phyloP scores from a whole-genome alignment of 768 basidiomycete species.

The Tulasnella sp. region DNA sequence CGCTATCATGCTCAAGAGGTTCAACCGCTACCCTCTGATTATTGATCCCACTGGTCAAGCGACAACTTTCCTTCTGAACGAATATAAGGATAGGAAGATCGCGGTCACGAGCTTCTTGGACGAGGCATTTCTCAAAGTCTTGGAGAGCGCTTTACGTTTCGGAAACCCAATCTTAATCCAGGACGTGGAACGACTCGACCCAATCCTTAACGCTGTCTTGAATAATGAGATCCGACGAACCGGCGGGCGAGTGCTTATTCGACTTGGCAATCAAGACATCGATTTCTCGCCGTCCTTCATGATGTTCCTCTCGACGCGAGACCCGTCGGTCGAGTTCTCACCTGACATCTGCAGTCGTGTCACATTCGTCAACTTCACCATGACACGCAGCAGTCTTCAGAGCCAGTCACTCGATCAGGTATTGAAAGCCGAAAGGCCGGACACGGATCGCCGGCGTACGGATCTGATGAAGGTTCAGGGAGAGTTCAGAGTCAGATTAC shows the following conservation, averaged over 20 bases:
- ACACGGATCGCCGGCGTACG: conserved; percentile 88
- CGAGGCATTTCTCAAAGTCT: conserved; percentile 94
- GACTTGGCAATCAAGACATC: conserved; percentile 94
- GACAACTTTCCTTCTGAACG: conserved; percentile 83
- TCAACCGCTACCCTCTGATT: conserved; percentile 93
- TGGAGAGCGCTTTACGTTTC: conserved; percentile 97
- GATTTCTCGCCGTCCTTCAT: conserved; percentile 99
- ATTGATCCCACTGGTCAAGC: conserved; percentile 98
- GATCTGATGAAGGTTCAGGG: conserved; percentile 98
- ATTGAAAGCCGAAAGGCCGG: conserved; percentile 91
- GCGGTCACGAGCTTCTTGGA: conserved; percentile 98
- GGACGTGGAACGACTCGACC: conserved; percentile 95
- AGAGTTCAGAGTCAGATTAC: conserved; percentile 86
- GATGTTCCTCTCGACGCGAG: conserved; percentile 96
- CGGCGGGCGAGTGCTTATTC: conserved; percentile 93
- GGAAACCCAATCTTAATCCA: conserved; percentile 96
- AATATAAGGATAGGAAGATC: conserved; percentile 93
- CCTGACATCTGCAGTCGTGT: conserved; percentile 98
- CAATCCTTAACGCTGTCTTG: conserved; percentile 91
- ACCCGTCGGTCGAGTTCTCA: conserved; percentile 95
- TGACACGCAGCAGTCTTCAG: conserved; percentile 97
- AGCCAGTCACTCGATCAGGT: conserved; percentile 97
- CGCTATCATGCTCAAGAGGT: conserved; percentile 98
- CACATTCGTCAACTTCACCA: conserved; percentile 92
- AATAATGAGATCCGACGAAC: conserved; percentile 95